A percentile compares a stretch with the other conserved stretches of the same genome.
Evolutionary conservation across 306 rosid species (phyloP).

Genomic region (Betula pendula): DNA sequence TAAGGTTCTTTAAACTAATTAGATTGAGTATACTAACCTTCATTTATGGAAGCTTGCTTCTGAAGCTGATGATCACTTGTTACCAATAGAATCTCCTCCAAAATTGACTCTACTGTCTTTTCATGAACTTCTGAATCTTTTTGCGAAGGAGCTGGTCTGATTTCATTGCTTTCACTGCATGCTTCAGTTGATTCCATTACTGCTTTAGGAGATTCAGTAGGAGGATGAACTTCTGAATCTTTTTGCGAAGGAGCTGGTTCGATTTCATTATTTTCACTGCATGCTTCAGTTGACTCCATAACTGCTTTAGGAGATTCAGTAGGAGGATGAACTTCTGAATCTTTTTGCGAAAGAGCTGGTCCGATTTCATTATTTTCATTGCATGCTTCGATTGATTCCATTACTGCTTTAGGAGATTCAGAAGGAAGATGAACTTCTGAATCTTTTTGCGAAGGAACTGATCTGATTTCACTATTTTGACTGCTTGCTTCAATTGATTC

Average conservation of each 20-base stretch:
- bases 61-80: conserved; percentile 29
- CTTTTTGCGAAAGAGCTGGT: no score
- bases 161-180: conserved; percentile 19
- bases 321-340: conserved; percentile 23
- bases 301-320: conserved; percentile 32
- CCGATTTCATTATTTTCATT: background rate
- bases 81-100: conserved; percentile 24
- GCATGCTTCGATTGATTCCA: conserved; percentile 25
- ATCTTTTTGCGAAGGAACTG: no score
- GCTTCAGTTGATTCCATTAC: conserved; percentile 25
- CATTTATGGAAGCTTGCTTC: conserved; percentile 38
- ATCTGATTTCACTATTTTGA: background rate
- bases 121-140: conserved; percentile 28
- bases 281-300: conserved; percentile 24
- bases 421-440: conserved; percentile 29
- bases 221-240: conserved; percentile 23
- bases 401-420: conserved; percentile 27
- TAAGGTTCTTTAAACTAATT: background rate
- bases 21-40: conserved; percentile 43
- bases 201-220: conserved; percentile 31
- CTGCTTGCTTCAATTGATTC: conserved; percentile 28
- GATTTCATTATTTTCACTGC: background rate
- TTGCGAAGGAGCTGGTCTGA: conserved; percentile 13
- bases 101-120: conserved; percentile 26
- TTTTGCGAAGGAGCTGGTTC: no score